Evolutionary conservation across 257 asterid species (phyloP), one percentile per base, ranked within the genome.

Genomic region (Solanum medicagineum): DNA sequence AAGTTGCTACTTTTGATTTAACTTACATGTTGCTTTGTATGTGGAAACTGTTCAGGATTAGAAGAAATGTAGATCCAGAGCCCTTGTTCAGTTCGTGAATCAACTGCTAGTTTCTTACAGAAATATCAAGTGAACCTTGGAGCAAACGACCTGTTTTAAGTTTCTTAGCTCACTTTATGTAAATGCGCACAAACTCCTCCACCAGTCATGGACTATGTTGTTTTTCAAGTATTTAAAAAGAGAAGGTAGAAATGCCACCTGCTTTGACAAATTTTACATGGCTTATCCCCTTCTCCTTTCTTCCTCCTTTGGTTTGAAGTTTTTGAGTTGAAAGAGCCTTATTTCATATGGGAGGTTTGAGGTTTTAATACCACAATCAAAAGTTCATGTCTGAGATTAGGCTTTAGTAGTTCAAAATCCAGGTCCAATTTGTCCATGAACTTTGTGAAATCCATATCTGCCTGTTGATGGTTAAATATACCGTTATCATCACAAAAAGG

Each of bases 21-120:
- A 53, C 83, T 79, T 53, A 77, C 83, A 53, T 53, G 32, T 8
- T 84, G 6, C 81, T 54, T 84, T 69, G 56, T 53, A 53, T 83
- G 15, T 69, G 6, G 36, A 2, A 17, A 53, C 3, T 84, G 86
- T 73, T 86, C 93, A 94, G 98, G 95, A 91, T 91, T 60, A 89
- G 88, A 87, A 90, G 95, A 88, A 90, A 89, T 73, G 92, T 90
- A 62, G 91, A 89, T 47, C 94, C 93, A 6, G 94, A 91, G 87
- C 94, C 98, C 22, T 85, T 93, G 40, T 93, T 92, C 80, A 80
- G 85, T 80, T 81, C 84, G 45, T 91, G 87, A 89, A 79, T 53
- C 83, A 79, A 79, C 83, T 40, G 26, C 29, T 40, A 69, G 53
- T 70, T 70, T 70, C 51, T 70, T 70, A 70, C 79, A 17, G 6